phyloP scores from a whole-genome alignment of 306 rosid genomes.

The Prinsepia uniflora region DNA sequence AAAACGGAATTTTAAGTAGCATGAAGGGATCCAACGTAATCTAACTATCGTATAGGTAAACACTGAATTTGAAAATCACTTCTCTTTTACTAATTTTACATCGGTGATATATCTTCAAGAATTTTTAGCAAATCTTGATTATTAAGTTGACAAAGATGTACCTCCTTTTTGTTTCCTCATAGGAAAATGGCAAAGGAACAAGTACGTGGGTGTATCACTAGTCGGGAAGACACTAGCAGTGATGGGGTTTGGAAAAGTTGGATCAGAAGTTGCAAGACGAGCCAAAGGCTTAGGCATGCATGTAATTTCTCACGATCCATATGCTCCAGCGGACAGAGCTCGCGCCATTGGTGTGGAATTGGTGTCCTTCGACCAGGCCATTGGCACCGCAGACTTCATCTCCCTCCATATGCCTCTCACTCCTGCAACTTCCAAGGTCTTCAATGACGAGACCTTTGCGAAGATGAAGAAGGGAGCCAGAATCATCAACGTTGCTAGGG shows the following conservation, averaged over 20 bases:
- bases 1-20: too few species aligned
- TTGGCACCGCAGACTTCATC: constrained; percentile 68
- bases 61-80: too few species aligned
- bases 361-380: constrained; percentile 75
- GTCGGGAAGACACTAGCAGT: constrained; percentile 89
- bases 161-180: neutral
- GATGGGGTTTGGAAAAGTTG: constrained; percentile 94
- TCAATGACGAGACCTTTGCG: constrained; percentile 62
- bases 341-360: constrained; percentile 87
- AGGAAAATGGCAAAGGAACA: constrained; percentile 88
- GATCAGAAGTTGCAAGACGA: constrained; percentile 85
- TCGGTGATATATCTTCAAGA: too few species aligned
- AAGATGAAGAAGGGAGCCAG: constrained; percentile 86
- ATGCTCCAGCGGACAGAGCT: constrained; percentile 83
- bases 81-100: too few species aligned
- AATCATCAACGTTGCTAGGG: constrained; percentile 76
- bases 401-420: constrained; percentile 95
- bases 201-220: constrained; percentile 86
- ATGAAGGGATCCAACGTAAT: too few species aligned
- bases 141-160: neutral
- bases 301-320: constrained; percentile 90
- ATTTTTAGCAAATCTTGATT: neutral
- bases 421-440: constrained; percentile 63
- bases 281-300: constrained; percentile 90
- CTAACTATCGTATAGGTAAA: too few species aligned